These are phyloP conservation scores for Colletotrichum eleusines DNA, from an alignment of 2,329 filamentous ascomycete species.

Conservation along the genomic window DNA sequence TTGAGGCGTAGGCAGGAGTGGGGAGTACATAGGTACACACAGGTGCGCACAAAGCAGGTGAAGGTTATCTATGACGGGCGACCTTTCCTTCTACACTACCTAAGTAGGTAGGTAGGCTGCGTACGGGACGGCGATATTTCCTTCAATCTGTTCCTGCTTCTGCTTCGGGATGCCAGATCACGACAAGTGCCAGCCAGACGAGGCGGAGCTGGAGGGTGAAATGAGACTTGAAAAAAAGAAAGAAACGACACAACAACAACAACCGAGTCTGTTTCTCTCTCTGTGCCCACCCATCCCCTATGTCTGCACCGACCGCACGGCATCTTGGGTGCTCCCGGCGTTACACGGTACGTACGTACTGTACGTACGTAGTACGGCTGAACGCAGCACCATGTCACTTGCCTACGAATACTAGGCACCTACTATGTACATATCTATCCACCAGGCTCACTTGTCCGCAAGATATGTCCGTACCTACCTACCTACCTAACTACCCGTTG, in stretches of 20 bases:
- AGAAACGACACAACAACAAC: background rate
- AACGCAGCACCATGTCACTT: background rate
- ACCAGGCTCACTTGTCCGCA: background rate
- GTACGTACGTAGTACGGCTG: background rate
- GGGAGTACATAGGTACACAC: background rate
- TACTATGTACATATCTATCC: background rate
- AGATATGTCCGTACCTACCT: too few relatives aligned
- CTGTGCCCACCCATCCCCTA: background rate
- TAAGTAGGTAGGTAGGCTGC: background rate
- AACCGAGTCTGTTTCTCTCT: background rate
- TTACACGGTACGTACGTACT: background rate
- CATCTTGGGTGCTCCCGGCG: conserved; percentile 6
- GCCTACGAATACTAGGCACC: too few relatives aligned
- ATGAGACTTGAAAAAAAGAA: conserved; percentile 17
- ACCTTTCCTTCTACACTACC: background rate
- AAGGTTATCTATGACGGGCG: background rate
- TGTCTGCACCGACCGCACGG: background rate
- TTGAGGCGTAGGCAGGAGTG: background rate
- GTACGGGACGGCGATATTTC: too few relatives aligned
- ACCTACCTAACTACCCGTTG: too few relatives aligned
- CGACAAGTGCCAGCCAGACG: background rate
- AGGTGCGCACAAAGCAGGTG: background rate
- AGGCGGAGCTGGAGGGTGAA: conserved; percentile 3
- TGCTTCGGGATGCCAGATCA: conserved; percentile 7
- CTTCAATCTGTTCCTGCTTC: background rate